These are phyloP conservation scores for Monosporascus sp. DNA, from an alignment of 2,329 filamentous ascomycete species.

Conservation along the genomic window DNA sequence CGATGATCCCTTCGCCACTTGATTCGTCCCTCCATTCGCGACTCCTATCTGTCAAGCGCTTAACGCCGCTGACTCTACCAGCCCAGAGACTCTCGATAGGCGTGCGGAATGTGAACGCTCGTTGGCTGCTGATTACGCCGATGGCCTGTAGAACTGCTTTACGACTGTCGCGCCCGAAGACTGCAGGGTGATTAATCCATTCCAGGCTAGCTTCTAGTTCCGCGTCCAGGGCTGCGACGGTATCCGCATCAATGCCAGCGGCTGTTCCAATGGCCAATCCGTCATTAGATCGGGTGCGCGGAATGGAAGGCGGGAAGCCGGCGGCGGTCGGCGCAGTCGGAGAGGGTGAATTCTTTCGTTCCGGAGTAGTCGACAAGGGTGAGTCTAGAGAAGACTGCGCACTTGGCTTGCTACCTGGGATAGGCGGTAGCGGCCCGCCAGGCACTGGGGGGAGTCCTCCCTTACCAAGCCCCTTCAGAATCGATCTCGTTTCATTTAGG, in stretches of 20 bases:
- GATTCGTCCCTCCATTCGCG: conserved; percentile 88
- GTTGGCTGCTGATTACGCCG: conserved; percentile 90
- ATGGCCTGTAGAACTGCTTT: conserved; percentile 96
- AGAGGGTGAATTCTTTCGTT: conserved; percentile 51
- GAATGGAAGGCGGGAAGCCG: conserved; percentile 35
- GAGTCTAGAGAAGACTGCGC: conserved; percentile 35
- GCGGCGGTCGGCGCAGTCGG: conserved; percentile 40
- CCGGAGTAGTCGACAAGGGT: conserved; percentile 36
- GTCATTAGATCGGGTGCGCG: conserved; percentile 50
- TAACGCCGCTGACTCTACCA: conserved; percentile 72
- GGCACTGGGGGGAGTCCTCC: conserved; percentile 81
- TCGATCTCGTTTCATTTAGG: conserved; percentile 86
- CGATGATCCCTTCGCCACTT: conserved; percentile 64
- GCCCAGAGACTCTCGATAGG: conserved; percentile 89
- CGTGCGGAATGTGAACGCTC: conserved; percentile 89
- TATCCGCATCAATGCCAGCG: conserved; percentile 75
- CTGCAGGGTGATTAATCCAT: conserved; percentile 95
- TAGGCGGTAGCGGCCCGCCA: conserved; percentile 18
- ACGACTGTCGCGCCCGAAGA: conserved; percentile 87
- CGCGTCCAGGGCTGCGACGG: conserved; percentile 80
- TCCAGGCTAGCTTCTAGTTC: conserved; percentile 88
- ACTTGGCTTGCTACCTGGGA: conserved; percentile 31
- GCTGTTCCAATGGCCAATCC: conserved; percentile 48
- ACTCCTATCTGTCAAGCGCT: conserved; percentile 73
- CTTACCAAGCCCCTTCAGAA: conserved; percentile 92